A percentile compares a stretch with the other conserved stretches of the same genome.
These are phyloP conservation scores for Amphirosellinia nigrospora DNA, from an alignment of 495 filamentous ascomycete genomes.

Conservation along the genomic window DNA sequence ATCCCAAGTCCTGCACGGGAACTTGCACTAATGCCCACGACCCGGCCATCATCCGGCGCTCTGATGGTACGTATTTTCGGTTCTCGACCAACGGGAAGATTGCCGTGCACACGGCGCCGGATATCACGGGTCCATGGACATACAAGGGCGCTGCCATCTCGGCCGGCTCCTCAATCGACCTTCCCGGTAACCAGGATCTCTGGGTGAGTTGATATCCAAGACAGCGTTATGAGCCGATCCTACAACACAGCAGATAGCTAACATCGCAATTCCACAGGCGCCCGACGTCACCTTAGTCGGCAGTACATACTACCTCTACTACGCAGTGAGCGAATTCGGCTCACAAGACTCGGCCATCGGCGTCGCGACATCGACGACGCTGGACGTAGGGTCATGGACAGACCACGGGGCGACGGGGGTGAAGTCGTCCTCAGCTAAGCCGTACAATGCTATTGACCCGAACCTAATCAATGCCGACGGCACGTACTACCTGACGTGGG, in stretches of 20 bases:
- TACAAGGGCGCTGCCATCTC: slow-evolving; percentile 63
- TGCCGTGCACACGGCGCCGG: slow-evolving; percentile 61
- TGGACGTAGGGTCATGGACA: slow-evolving; percentile 66
- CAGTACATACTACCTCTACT: slow-evolving; percentile 72
- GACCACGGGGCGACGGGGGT: slow-evolving; percentile 62
- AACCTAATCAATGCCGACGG: slow-evolving; percentile 59
- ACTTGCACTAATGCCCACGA: slow-evolving; percentile 68
- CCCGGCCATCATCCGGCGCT: slow-evolving; percentile 66
- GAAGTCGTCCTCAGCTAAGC: slow-evolving; percentile 47
- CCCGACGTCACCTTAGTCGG: slow-evolving; percentile 67
- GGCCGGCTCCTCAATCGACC: slow-evolving; percentile 60
- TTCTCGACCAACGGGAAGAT: slow-evolving; percentile 71
- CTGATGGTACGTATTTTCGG: slow-evolving; percentile 74
- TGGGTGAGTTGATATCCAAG: slow-evolving; percentile 56
- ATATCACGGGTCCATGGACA: slow-evolving; percentile 69
- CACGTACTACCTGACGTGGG: slow-evolving; percentile 65
- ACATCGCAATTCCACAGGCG: slow-evolving; percentile 51
- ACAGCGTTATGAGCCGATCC: neutral
- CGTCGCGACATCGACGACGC: slow-evolving; percentile 66
- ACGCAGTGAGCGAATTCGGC: slow-evolving; percentile 69
- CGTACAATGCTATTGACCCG: slow-evolving; percentile 75
- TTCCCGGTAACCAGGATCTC: slow-evolving; percentile 60
- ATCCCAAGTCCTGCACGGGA: slow-evolving; percentile 64
- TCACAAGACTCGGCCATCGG: slow-evolving; percentile 69
- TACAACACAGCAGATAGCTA: neutral